Evolutionary conservation across 805 yeast genomes (phyloP).

Genomic region (Hanseniaspora thailandica): DNA sequence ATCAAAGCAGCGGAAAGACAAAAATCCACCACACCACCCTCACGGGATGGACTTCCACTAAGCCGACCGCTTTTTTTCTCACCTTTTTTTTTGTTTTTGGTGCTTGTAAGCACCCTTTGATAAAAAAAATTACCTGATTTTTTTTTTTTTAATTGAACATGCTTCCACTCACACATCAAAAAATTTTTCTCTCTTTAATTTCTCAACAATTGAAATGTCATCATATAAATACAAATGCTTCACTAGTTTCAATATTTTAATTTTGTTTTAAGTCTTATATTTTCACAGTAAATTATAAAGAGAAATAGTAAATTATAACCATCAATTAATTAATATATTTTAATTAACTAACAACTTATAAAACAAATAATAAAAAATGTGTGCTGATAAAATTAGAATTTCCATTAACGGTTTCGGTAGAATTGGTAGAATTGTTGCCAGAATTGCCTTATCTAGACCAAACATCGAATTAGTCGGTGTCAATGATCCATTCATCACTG

Average conservation of each 20-base stretch:
- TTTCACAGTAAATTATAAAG: background rate
- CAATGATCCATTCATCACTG: conserved; percentile 59
- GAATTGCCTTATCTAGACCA: conserved; percentile 47
- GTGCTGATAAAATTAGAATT: conserved; percentile 25
- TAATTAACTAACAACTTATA: background rate
- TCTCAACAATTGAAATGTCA: background rate
- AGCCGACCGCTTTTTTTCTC: too few species aligned
- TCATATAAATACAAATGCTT: conserved; percentile 11
- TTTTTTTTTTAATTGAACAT: too few species aligned
- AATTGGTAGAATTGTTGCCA: conserved; percentile 57
- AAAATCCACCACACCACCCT: too few species aligned
- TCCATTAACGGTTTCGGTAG: conserved; percentile 69
- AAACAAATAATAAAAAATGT: conserved; percentile 7
- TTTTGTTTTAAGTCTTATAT: background rate
- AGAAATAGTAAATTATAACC: conserved; percentile 4
- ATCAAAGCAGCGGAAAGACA: too few species aligned
- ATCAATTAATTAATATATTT: conserved; percentile 11
- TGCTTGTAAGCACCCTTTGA: background rate
- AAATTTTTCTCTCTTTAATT: background rate
- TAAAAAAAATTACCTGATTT: background rate
- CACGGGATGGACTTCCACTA: too few species aligned
- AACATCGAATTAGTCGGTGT: conserved; percentile 49
- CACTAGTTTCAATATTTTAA: background rate
- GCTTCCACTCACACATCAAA: background rate
- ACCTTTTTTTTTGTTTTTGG: too few species aligned